Conservation (phyloP, 2,329 filamentous ascomycete species). For the Geoglossum cookeanum region DNA sequence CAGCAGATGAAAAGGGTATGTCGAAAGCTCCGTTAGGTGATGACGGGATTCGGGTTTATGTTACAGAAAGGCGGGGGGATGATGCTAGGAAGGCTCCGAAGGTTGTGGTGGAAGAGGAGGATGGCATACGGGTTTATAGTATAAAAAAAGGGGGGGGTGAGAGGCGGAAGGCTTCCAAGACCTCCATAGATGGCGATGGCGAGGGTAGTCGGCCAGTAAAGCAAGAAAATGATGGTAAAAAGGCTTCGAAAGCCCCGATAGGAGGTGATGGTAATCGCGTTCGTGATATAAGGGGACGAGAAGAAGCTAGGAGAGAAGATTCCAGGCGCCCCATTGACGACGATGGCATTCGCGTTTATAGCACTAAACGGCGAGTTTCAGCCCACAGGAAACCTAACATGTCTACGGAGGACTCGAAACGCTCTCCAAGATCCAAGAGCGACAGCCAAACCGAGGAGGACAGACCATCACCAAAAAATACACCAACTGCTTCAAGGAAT, state of each 20-base stretch:
- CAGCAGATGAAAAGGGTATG: not conserved
- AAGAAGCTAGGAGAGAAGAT: conserved; percentile 3
- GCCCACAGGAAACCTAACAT: not conserved
- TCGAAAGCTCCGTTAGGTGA: conserved; percentile 7
- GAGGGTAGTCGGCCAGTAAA: conserved; percentile 3
- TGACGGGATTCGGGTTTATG: conserved; percentile 19
- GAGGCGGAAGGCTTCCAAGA: conserved; percentile 6
- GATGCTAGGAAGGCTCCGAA: conserved; percentile 7
- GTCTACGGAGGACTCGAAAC: not conserved
- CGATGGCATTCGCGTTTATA: conserved; percentile 14
- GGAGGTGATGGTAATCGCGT: conserved; percentile 19
- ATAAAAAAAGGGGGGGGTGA: not conserved
- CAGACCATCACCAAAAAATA: not conserved
- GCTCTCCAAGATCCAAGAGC: not conserved
- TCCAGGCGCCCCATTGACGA: conserved; percentile 11
- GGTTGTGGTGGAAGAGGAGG: conserved; percentile 12
- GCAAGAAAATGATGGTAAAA: not conserved
- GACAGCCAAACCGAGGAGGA: not conserved
- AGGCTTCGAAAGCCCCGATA: not conserved
- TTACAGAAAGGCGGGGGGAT: conserved; percentile 5
- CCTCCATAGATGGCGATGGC: conserved; percentile 14
- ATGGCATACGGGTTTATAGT: conserved; percentile 16
- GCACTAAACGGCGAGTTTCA: not conserved
- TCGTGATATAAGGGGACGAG: conserved; percentile 8
- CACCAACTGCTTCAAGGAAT: not conserved